Conservation (phyloP, 169 alveolate genomes). For the Plasmodium falciparum region DNA sequence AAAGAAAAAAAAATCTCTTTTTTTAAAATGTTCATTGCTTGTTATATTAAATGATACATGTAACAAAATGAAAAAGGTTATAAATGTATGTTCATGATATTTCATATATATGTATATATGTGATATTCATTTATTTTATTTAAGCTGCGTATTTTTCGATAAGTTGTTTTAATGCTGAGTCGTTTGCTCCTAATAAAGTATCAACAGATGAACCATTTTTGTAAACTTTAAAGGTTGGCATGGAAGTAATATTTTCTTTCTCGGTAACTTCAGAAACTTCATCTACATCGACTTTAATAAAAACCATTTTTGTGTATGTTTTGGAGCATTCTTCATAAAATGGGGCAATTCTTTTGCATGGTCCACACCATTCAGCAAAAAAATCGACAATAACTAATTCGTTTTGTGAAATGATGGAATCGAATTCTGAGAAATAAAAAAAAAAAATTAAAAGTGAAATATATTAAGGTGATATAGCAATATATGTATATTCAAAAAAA, state of each 20-base stretch:
- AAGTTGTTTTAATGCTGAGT: slow-evolving; percentile 75
- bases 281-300: slow-evolving; percentile 85
- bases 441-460: not conserved
- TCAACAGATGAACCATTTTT: slow-evolving; percentile 83
- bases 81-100: too few relatives aligned
- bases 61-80: too few relatives aligned
- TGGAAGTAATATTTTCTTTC: slow-evolving; percentile 83
- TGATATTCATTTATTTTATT: not conserved
- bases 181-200: slow-evolving; percentile 85
- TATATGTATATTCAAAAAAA: too few relatives aligned
- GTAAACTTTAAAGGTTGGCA: slow-evolving; percentile 87
- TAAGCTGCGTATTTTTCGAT: slow-evolving; percentile 72
- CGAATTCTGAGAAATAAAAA: slow-evolving; percentile 81
- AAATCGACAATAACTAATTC: slow-evolving; percentile 93
- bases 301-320: slow-evolving; percentile 77
- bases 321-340: slow-evolving; percentile 84
- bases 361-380: slow-evolving; percentile 97
- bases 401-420: slow-evolving; percentile 78
- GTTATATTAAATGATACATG: too few relatives aligned
- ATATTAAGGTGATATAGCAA: too few relatives aligned
- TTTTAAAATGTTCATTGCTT: too few relatives aligned
- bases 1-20: too few relatives aligned
- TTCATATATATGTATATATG: not conserved
- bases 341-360: slow-evolving; percentile 91
- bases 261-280: slow-evolving; percentile 83